These are phyloP conservation scores for Phragmites australis DNA, from an alignment of 176 grass and related monocot species.

Conservation along the genomic window DNA sequence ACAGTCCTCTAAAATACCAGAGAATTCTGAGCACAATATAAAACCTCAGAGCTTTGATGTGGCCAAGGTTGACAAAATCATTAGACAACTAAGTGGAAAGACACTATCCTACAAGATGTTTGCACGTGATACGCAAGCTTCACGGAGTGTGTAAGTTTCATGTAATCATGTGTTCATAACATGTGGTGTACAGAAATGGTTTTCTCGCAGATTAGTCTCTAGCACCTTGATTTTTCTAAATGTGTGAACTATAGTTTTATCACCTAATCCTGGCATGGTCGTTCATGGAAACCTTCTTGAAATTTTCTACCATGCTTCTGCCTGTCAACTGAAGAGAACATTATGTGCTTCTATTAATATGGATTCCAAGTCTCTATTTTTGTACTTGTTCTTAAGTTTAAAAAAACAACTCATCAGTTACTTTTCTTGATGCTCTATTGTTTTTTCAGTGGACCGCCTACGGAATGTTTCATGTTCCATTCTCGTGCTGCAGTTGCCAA, in stretches of 20 bases:
- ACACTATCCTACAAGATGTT: conserved; percentile 86
- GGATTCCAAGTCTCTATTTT: neutral
- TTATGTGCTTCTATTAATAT: neutral
- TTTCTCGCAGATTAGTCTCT: neutral
- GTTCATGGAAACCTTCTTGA: neutral
- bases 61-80: conserved; percentile 71
- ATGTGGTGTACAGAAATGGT: neutral
- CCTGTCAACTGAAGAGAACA: neutral
- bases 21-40: conserved; percentile 21
- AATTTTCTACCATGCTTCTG: neutral
- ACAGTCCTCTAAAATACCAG: conserved; percentile 19
- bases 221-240: neutral
- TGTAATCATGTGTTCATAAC: neutral
- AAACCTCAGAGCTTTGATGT: conserved; percentile 70
- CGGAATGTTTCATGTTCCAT: conserved; percentile 93
- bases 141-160: conserved; percentile 67
- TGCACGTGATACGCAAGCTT: conserved; percentile 90
- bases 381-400: neutral
- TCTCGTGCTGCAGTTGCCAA: conserved; percentile 63
- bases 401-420: neutral
- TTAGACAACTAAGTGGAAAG: conserved; percentile 74
- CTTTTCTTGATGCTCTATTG: neutral
- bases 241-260: neutral
- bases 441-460: conserved; percentile 81
- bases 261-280: neutral